Conservation (phyloP, 495 filamentous ascomycete species). For the Daldinia loculata region DNA sequence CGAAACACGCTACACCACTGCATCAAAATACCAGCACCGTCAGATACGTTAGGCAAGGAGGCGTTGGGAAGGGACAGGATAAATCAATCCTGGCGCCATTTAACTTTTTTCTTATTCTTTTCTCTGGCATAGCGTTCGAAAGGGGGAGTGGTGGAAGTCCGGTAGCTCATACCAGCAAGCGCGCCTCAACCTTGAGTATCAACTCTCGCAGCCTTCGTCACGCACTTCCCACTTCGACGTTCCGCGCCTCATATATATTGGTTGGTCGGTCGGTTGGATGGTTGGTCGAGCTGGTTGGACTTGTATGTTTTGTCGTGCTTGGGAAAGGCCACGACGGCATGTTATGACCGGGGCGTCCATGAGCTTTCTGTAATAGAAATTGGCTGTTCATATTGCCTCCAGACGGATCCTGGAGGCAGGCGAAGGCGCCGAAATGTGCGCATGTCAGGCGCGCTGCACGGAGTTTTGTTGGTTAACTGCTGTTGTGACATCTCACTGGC, state of each 20-base stretch:
- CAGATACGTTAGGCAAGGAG: slow-evolving; percentile 41
- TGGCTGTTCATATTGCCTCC: slow-evolving; percentile 27
- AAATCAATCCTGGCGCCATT: slow-evolving; percentile 32
- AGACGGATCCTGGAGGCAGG: slow-evolving; percentile 26
- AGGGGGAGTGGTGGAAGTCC: slow-evolving; percentile 28
- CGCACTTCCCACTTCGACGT: slow-evolving; percentile 17
- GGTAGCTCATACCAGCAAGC: slow-evolving; percentile 15
- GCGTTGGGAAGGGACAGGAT: slow-evolving; percentile 41
- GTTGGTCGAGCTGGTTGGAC: slow-evolving; percentile 31
- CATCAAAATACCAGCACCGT: slow-evolving; percentile 42
- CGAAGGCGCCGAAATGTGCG: slow-evolving; percentile 9
- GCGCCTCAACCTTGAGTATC: slow-evolving; percentile 13
- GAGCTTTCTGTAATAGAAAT: slow-evolving; percentile 40
- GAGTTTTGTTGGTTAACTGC: slow-evolving; percentile 32
- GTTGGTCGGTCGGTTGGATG: slow-evolving; percentile 20
- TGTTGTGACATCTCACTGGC: slow-evolving; percentile 31
- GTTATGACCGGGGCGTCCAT: slow-evolving; percentile 37
- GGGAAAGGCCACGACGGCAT: slow-evolving; percentile 36
- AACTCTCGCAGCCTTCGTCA: neutral
- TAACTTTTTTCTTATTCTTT: slow-evolving; percentile 30
- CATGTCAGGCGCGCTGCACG: slow-evolving; percentile 16
- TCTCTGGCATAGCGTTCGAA: slow-evolving; percentile 36
- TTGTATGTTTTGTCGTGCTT: slow-evolving; percentile 34
- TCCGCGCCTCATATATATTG: slow-evolving; percentile 17
- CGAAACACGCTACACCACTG: slow-evolving; percentile 44